phyloP scores from a whole-genome alignment of 352 stramenopile genomes.

The Globisporangium splendens region DNA sequence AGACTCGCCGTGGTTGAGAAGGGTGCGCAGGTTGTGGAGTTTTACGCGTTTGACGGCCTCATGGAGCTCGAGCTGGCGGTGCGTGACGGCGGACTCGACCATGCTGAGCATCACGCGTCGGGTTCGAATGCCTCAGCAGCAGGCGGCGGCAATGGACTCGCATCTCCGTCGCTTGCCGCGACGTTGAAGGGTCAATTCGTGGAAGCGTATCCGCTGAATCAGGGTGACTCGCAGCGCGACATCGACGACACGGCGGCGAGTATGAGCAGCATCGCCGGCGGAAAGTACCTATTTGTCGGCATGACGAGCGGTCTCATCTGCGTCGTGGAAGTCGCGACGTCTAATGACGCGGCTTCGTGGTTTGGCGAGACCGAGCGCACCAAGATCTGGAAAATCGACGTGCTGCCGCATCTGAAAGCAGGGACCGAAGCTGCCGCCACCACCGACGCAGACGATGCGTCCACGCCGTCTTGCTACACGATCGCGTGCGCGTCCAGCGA shows the following conservation, averaged over 20 bases:
- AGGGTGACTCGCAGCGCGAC: slow-evolving; percentile 40
- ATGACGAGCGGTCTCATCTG: slow-evolving; percentile 72
- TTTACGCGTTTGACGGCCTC: slow-evolving; percentile 68
- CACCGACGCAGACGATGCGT: neutral
- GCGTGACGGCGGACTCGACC: slow-evolving; percentile 19
- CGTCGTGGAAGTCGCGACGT: slow-evolving; percentile 46
- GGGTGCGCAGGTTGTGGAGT: slow-evolving; percentile 53
- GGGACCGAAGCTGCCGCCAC: neutral
- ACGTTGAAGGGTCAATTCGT: slow-evolving; percentile 26
- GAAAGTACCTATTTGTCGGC: slow-evolving; percentile 65
- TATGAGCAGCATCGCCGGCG: slow-evolving; percentile 44
- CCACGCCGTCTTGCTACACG: slow-evolving; percentile 43
- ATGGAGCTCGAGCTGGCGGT: slow-evolving; percentile 10
- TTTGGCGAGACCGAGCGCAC: slow-evolving; percentile 26
- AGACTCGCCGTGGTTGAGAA: slow-evolving; percentile 65
- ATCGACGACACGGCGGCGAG: slow-evolving; percentile 41
- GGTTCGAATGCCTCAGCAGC: neutral
- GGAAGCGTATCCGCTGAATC: slow-evolving; percentile 60
- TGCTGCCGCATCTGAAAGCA: slow-evolving; percentile 44
- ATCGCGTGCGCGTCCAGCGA: slow-evolving; percentile 50
- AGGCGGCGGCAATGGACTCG: neutral
- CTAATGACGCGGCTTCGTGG: slow-evolving; percentile 20
- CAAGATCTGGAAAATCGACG: slow-evolving; percentile 79
- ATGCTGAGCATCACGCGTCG: slow-evolving; percentile 12
- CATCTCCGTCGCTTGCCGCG: neutral